Conservation (phyloP, 257 asterid species). For the Solanum gracilifrons region DNA sequence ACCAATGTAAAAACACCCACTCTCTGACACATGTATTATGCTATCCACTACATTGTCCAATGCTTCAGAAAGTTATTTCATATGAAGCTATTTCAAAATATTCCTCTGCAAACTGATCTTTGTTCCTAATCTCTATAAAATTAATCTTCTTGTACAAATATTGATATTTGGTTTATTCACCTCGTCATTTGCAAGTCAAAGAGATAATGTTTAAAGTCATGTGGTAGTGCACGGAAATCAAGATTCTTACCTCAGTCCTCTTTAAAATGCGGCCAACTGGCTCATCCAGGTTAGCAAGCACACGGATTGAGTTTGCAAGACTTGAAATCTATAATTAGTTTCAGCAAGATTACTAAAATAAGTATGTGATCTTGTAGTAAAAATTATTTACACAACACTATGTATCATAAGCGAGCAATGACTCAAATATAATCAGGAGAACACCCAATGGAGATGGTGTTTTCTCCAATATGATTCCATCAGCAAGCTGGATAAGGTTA, state of each 20-base stretch:
- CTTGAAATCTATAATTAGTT: slow-evolving; percentile 25
- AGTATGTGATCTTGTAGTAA: background rate
- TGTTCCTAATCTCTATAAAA: background rate
- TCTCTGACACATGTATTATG: background rate
- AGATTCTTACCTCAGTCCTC: slow-evolving; percentile 49
- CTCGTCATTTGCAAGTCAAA: background rate
- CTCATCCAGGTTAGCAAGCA: slow-evolving; percentile 68
- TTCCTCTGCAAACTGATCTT: background rate
- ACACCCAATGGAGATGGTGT: slow-evolving; percentile 61
- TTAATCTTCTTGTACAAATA: background rate
- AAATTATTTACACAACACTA: background rate
- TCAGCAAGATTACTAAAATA: background rate
- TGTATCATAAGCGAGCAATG: background rate
- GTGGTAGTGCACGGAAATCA: background rate
- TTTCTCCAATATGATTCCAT: slow-evolving; percentile 64
- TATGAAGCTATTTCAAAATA: background rate
- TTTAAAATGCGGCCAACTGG: slow-evolving; percentile 57
- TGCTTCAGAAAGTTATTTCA: background rate
- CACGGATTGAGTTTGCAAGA: slow-evolving; percentile 57
- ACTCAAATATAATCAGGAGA: slow-evolving; percentile 65
- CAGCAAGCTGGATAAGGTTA: slow-evolving; percentile 40
- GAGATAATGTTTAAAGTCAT: background rate
- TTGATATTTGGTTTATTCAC: background rate
- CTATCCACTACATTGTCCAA: background rate
- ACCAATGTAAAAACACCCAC: background rate